Evolutionary conservation across 2,329 filamentous ascomycete species (phyloP), one percentile per base, ranked within the genome.

Genomic region (Fusarium algeriense): DNA sequence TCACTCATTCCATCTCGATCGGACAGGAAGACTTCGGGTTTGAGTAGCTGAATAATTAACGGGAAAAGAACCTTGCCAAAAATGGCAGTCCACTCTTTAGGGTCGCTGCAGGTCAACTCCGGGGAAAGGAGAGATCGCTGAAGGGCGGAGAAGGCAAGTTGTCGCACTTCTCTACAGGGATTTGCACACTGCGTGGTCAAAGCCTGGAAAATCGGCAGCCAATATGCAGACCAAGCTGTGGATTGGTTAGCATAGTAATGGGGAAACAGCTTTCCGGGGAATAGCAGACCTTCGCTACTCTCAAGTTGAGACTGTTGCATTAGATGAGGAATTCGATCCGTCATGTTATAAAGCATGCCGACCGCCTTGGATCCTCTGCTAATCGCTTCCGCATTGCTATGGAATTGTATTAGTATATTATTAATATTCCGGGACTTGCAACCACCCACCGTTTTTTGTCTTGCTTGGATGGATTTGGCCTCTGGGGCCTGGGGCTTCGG

Each of bases 281-380:
- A 35, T 44, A n/a, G 70, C 85, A 67, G 81, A 93, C 92, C 92
- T 86, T 97, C 93, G 64, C 87, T 93, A 65, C 89, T 91, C 78
- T 98, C 96, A 4, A 98, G 89, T 76, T 98, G 95, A 26, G 95
- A 98, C 78, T 97, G 93, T 78, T 94, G 89, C 85, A 99, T 98
- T 38, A 98, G 88, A 57, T 91, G 87, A 4, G 95, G 94, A 28
- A 97, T 94, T 43, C 94, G 90, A 57, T 86, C 86, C 3, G 94
- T 97, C 82, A 98, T 88, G 69, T 91, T 89, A 76, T 95, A 94
- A 55, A 98, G 91, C 61, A 95, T 89, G 32, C 88, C 88, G 72
- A 98, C 89, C 8, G 95, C 93, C 77, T 93, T 93, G 59, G 92
- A 90, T 40, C 93, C 95, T 56, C 95, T 90, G 7, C 88, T 86